Evolutionary conservation across 2,329 filamentous ascomycete genomes (phyloP).

Genomic region (Paraphaeosphaeria sporulosa): DNA sequence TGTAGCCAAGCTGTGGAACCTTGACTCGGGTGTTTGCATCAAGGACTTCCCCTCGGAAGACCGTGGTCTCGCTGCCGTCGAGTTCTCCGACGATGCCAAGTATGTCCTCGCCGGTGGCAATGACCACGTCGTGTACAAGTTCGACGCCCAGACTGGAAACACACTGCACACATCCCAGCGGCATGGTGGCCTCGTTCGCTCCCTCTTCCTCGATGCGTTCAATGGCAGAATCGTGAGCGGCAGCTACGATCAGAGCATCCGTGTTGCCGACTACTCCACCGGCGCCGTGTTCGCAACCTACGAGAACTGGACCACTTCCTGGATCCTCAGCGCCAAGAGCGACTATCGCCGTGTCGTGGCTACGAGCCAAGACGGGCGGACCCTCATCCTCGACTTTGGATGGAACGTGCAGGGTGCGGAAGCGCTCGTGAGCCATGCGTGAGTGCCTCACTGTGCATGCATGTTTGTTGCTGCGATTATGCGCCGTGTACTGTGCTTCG

Average conservation of each 20-base stretch:
- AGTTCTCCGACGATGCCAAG: slow-evolving; percentile 94
- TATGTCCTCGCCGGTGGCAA: slow-evolving; percentile 95
- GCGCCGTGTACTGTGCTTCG: not conserved
- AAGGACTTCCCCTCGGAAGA: slow-evolving; percentile 91
- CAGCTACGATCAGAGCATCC: slow-evolving; percentile 94
- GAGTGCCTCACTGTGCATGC: slow-evolving; percentile 5
- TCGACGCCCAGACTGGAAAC: slow-evolving; percentile 89
- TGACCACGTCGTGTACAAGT: slow-evolving; percentile 94
- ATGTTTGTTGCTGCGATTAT: slow-evolving; percentile 1
- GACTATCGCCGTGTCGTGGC: slow-evolving; percentile 95
- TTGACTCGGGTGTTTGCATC: slow-evolving; percentile 85
- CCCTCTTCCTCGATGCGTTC: slow-evolving; percentile 86
- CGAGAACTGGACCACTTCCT: slow-evolving; percentile 94
- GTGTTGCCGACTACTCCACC: slow-evolving; percentile 87
- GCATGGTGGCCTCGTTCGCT: slow-evolving; percentile 86
- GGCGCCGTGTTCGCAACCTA: slow-evolving; percentile 83
- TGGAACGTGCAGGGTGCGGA: slow-evolving; percentile 63
- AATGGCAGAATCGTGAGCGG: slow-evolving; percentile 88
- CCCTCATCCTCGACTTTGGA: slow-evolving; percentile 93
- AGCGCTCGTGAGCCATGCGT: slow-evolving; percentile 45
- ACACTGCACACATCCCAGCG: slow-evolving; percentile 82
- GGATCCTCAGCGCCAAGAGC: slow-evolving; percentile 95
- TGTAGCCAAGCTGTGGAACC: slow-evolving; percentile 93
- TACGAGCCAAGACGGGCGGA: slow-evolving; percentile 91
- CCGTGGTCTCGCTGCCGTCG: slow-evolving; percentile 92